Conservation (phyloP, 345 rosid genomes). For the Eucalyptus regnans region DNA sequence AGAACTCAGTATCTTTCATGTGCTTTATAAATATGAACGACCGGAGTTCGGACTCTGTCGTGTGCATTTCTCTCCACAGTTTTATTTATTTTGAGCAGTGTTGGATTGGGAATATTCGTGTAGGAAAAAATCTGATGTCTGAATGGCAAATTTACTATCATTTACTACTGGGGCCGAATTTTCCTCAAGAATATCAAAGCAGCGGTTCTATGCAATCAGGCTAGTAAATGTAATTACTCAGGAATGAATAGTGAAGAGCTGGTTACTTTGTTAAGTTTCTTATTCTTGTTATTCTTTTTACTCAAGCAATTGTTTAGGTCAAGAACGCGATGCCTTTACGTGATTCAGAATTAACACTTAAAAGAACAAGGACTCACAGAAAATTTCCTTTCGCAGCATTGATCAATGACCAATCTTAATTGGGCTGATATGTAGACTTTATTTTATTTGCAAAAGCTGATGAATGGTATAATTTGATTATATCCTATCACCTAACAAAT, state of each 20-base stretch:
- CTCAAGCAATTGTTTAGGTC: too few relatives aligned
- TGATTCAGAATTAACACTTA: background rate
- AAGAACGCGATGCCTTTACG: background rate
- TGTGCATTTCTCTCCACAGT: background rate
- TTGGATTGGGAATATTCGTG: background rate
- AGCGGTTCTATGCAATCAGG: rapidly evolving
- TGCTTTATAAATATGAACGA: background rate
- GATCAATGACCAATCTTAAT: background rate
- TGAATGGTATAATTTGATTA: background rate
- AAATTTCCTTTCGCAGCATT: background rate
- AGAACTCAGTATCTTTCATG: background rate
- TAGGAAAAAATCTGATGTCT: background rate
- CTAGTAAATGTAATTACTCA: background rate
- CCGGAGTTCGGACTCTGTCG: background rate
- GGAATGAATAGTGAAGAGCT: background rate
- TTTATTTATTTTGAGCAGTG: background rate
- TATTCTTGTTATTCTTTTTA: background rate
- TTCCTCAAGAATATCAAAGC: rapidly evolving
- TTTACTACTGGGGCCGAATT: background rate
- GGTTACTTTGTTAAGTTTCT: background rate
- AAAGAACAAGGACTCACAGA: background rate
- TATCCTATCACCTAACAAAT: background rate
- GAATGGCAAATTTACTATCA: background rate
- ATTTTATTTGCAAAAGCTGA: background rate
- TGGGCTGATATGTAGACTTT: background rate